phyloP scores from a whole-genome alignment of 805 yeast species.

The Ogataea methylovora region DNA sequence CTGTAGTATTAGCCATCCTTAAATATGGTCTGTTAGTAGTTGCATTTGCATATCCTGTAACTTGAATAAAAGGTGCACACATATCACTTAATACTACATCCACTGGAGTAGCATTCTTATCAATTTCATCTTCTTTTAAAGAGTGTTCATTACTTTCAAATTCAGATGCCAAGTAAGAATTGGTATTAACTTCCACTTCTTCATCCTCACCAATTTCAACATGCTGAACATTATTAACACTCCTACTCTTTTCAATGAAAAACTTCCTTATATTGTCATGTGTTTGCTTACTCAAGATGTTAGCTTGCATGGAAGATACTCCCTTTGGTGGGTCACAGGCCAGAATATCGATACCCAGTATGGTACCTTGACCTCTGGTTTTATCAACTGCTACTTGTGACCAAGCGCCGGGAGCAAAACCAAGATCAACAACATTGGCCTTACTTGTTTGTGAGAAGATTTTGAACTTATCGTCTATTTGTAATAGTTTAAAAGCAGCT shows the following conservation, averaged over 20 bases:
- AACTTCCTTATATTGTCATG: conserved; percentile 47
- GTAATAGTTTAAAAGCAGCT: conserved; percentile 84
- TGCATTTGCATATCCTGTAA: conserved; percentile 43
- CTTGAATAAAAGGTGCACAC: conserved; percentile 62
- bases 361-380: conserved; percentile 41
- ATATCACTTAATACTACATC: conserved; percentile 74
- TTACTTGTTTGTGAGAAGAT: conserved; percentile 33
- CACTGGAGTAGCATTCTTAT: conserved; percentile 32
- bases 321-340: conserved; percentile 78
- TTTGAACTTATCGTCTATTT: conserved; percentile 57
- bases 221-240: no score
- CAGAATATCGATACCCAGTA: conserved; percentile 78
- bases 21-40: conserved; percentile 71
- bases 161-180: conserved; percentile 4
- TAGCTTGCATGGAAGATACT: conserved; percentile 77
- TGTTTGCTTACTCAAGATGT: conserved; percentile 63
- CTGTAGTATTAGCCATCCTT: conserved; percentile 94
- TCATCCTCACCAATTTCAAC: neutral
- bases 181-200: neutral
- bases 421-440: conserved; percentile 69
- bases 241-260: conserved; percentile 27
- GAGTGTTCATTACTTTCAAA: no score
- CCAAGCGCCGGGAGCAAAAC: conserved; percentile 96
- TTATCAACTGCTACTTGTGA: conserved; percentile 68
- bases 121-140: neutral